Conservation (phyloP, 2,329 filamentous ascomycete species). For the Monosporascus ibericus region DNA sequence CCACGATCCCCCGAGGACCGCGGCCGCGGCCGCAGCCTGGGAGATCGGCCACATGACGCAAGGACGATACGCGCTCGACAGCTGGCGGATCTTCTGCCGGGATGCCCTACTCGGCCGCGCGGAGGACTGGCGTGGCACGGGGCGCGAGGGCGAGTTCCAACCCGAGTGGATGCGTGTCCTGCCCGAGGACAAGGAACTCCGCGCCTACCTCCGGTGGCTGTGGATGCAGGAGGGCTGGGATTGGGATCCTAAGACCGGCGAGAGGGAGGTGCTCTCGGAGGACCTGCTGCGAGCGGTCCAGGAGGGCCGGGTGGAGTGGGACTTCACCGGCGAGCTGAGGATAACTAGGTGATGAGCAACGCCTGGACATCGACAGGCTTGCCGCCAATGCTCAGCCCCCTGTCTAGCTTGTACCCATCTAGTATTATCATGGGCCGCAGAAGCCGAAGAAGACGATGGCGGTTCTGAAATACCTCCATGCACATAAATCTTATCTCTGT, state of each 20-base stretch:
- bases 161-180: slow-evolving; percentile 88
- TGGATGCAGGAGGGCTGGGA: slow-evolving; percentile 82
- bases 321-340: slow-evolving; percentile 41
- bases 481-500: no score
- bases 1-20: no score
- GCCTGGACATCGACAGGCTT: no score
- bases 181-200: slow-evolving; percentile 81
- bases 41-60: slow-evolving; percentile 83
- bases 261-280: slow-evolving; percentile 45
- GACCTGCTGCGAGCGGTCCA: slow-evolving; percentile 52
- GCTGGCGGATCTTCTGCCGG: slow-evolving; percentile 89
- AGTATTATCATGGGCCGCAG: no score
- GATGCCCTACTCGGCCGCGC: slow-evolving; percentile 66
- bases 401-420: no score
- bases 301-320: slow-evolving; percentile 50
- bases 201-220: slow-evolving; percentile 82
- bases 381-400: no score
- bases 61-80: slow-evolving; percentile 78
- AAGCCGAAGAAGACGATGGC: no score
- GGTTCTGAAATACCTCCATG: no score
- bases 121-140: slow-evolving; percentile 57
- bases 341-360: slow-evolving; percentile 26
- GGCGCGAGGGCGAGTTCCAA: slow-evolving; percentile 52
- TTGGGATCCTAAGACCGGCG: slow-evolving; percentile 70
- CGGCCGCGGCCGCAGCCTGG: slow-evolving; percentile 45